These are phyloP conservation scores for Phylloporus rhodoxanthus DNA, from an alignment of 768 basidiomycete genomes.

Conservation along the genomic window DNA sequence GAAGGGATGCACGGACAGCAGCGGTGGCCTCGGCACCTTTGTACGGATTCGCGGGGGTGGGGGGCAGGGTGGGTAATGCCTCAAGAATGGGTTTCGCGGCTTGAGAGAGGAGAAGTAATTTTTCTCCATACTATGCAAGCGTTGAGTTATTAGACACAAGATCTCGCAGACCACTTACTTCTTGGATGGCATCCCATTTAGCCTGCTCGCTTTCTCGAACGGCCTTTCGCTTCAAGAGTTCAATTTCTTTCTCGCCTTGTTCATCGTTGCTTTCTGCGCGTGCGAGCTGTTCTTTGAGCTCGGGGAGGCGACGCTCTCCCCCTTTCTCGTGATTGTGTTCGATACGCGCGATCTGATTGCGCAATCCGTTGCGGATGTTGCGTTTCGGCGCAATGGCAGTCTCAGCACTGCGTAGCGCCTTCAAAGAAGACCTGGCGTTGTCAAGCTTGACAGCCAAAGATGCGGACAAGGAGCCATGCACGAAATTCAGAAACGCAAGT, in stretches of 20 bases:
- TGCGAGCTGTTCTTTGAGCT: constrained; percentile 64
- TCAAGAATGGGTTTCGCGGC: constrained; percentile 58
- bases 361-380: constrained; percentile 50
- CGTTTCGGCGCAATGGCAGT: constrained; percentile 53
- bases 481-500: constrained; percentile 75
- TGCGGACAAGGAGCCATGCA: constrained; percentile 60
- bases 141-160: constrained; percentile 1
- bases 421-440: constrained; percentile 58
- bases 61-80: constrained; percentile 64
- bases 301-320: constrained; percentile 60
- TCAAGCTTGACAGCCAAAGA: constrained; percentile 60
- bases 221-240: constrained; percentile 69
- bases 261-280: constrained; percentile 61
- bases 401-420: constrained; percentile 70
- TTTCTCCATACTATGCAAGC: constrained; percentile 65
- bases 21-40: constrained; percentile 58
- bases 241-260: constrained; percentile 62
- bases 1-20: constrained; percentile 65
- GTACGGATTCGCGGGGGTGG: constrained; percentile 52
- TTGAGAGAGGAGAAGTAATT: constrained; percentile 67
- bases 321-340: constrained; percentile 64
- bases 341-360: constrained; percentile 55
- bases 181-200: constrained; percentile 79
- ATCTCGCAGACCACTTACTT: constrained; percentile 40
- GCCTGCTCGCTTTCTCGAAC: constrained; percentile 65